Evolutionary conservation across 805 yeast species (phyloP).

Genomic region (Pichia nakasei): DNA sequence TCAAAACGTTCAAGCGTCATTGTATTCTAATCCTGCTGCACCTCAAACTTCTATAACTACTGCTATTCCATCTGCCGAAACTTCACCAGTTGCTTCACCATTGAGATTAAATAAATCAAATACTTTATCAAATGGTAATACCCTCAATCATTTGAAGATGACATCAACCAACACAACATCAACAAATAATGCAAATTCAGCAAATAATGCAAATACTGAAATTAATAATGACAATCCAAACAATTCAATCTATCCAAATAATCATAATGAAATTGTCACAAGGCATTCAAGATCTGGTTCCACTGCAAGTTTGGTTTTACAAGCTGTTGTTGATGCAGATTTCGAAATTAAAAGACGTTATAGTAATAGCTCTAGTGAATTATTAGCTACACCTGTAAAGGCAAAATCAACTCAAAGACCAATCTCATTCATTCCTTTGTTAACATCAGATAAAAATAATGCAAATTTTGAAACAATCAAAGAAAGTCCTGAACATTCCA

Average conservation of each 20-base stretch:
- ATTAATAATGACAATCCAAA: background rate
- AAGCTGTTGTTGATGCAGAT: constrained; percentile 66
- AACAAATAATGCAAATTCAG: background rate
- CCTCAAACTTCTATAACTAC: constrained; percentile 51
- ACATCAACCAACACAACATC: background rate
- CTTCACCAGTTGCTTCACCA: constrained; percentile 23
- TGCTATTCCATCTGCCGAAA: constrained; percentile 23
- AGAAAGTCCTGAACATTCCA: constrained; percentile 32
- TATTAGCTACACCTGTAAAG: constrained; percentile 12
- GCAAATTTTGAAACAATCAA: constrained; percentile 33
- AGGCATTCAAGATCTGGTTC: constrained; percentile 27
- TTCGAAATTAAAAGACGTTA: constrained; percentile 26
- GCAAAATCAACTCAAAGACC: constrained; percentile 25
- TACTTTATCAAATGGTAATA: background rate
- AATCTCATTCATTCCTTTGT: constrained; percentile 21
- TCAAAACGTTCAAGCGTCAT: constrained; percentile 27
- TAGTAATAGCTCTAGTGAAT: constrained; percentile 19
- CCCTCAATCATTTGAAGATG: background rate
- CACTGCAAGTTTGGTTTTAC: constrained; percentile 59
- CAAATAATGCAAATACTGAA: background rate
- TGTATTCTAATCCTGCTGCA: constrained; percentile 49
- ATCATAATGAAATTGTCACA: background rate
- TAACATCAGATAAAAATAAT: constrained; percentile 15
- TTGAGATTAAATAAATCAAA: constrained; percentile 8
- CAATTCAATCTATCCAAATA: too few species aligned